Evolutionary conservation across 768 basidiomycete species (phyloP).

Genomic region (Punctularia strigosozonata): DNA sequence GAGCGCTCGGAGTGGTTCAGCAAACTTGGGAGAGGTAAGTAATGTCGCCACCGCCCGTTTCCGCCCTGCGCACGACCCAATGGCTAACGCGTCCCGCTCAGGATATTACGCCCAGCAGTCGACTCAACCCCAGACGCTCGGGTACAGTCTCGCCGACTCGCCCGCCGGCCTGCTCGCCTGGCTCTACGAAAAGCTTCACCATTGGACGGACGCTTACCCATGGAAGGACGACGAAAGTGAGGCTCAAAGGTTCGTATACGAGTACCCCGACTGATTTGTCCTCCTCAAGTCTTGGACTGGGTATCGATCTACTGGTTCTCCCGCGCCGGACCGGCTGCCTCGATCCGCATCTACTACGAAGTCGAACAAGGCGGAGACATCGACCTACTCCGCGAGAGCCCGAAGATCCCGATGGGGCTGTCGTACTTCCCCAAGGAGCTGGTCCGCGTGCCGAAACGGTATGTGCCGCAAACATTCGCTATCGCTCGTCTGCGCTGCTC

Average conservation of each 20-base stretch:
- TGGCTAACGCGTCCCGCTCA: no score
- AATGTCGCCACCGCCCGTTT: no score
- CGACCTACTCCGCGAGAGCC: neutral
- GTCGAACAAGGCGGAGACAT: neutral
- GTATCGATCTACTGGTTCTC: conserved; percentile 50
- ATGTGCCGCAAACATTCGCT: no score
- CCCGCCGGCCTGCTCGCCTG: conserved; percentile 30
- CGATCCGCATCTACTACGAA: conserved; percentile 51
- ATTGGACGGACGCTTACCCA: conserved; percentile 30
- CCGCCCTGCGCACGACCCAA: no score
- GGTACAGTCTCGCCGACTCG: conserved; percentile 42
- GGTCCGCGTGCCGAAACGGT: conserved; percentile 23
- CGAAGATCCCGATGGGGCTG: conserved; percentile 31
- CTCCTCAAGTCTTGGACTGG: conserved; percentile 42
- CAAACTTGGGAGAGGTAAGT: conserved; percentile 20
- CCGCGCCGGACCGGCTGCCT: conserved; percentile 43
- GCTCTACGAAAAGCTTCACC: conserved; percentile 19
- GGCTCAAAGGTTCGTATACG: neutral
- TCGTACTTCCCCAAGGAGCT: conserved; percentile 44
- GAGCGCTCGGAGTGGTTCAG: conserved; percentile 18
- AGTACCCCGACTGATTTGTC: neutral
- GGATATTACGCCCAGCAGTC: conserved; percentile 27
- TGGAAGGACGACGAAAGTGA: conserved; percentile 45
- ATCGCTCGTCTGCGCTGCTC: no score
- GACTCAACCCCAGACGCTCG: conserved; percentile 21